phyloP scores from a whole-genome alignment of 768 basidiomycete genomes.

The Daedaleopsis sinensis region DNA sequence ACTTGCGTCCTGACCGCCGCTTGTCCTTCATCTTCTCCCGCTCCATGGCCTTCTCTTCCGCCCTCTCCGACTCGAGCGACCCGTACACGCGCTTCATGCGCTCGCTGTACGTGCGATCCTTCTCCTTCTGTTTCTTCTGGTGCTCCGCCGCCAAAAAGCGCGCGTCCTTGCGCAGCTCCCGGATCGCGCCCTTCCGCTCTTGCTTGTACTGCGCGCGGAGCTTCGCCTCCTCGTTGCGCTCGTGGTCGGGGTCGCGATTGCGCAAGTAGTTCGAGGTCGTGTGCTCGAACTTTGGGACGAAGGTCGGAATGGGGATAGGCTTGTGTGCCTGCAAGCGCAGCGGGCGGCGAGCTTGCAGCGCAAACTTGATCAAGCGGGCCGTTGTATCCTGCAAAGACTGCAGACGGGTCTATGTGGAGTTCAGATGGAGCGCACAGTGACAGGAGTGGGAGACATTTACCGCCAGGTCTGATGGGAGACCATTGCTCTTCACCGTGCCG shows the following conservation, averaged over 20 bases:
- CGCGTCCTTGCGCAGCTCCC: slow-evolving; percentile 95
- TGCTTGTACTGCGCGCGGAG: slow-evolving; percentile 89
- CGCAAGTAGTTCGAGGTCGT: slow-evolving; percentile 75
- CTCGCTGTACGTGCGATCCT: slow-evolving; percentile 78
- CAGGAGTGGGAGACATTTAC: slow-evolving; percentile 43
- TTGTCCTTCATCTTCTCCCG: slow-evolving; percentile 80
- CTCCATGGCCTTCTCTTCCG: slow-evolving; percentile 93
- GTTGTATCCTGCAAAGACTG: slow-evolving; percentile 51
- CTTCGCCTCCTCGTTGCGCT: slow-evolving; percentile 85
- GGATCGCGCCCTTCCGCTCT: slow-evolving; percentile 94
- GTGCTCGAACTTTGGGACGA: slow-evolving; percentile 91
- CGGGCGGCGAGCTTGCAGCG: slow-evolving; percentile 72
- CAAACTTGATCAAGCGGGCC: slow-evolving; percentile 69
- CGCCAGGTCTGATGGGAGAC: slow-evolving; percentile 54
- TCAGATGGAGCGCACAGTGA: neutral
- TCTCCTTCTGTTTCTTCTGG: slow-evolving; percentile 81
- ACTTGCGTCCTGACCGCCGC: slow-evolving; percentile 76
- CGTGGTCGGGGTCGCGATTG: slow-evolving; percentile 88
- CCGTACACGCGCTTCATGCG: slow-evolving; percentile 84
- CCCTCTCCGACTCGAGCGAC: slow-evolving; percentile 82
- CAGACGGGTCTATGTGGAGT: slow-evolving; percentile 47
- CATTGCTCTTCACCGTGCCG: slow-evolving; percentile 48
- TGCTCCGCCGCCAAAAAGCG: slow-evolving; percentile 90
- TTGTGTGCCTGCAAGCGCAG: slow-evolving; percentile 91
- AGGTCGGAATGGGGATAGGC: slow-evolving; percentile 92